Evolutionary conservation across 176 grass and related monocot genomes (phyloP), one percentile per base, ranked within the genome.

Genomic region (Musa itinerans): DNA sequence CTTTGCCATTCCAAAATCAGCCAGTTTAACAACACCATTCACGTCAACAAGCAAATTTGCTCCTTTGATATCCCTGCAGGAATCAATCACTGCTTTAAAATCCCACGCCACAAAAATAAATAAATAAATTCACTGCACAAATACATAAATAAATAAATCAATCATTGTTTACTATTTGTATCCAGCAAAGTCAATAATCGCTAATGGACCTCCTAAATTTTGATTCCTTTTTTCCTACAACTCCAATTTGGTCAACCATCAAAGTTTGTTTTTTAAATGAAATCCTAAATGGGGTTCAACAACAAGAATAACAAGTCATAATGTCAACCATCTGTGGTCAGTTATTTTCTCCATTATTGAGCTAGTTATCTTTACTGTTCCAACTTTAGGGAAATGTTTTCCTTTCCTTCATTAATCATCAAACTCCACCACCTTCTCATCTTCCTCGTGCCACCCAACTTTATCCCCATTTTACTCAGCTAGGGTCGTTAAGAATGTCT

Each of bases 1-100:
- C 68, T 92, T 96, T 74, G 93, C 93, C 93, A 92, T 96, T 71
- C 93, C 93, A 86, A 96, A 96, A 79, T 96, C 93, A 61, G 93
- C 93, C 52, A 96, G 83, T 83, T 96, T 96, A 51, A 96, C 93
- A 49, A 96, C 83, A 29, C 93, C 93, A 49, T 86, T 84, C 65
- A 80, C 85, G 86, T 92, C 89, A 78, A 96, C 93, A 70, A 96
- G 83, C 67, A 96, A 77, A 86, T 96, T 96, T 84, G 89, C 87
- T 75, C 93, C 93, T 88, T 96, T 96, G 81, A 96, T 96, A 87
- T 96, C 93, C 83, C 93, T 96, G 83, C 66, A 86, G 78, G 73
- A 53, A 52, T 54, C 50, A 72, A 23, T 26, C 34, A 68, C 3
- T 10, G 21, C 57, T 34, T 68, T 15, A 70, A 8, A 50, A 34